Evolutionary conservation across 805 yeast species (phyloP), one percentile per base, ranked within the genome.

Genomic region (Ascoidea rubescens): DNA sequence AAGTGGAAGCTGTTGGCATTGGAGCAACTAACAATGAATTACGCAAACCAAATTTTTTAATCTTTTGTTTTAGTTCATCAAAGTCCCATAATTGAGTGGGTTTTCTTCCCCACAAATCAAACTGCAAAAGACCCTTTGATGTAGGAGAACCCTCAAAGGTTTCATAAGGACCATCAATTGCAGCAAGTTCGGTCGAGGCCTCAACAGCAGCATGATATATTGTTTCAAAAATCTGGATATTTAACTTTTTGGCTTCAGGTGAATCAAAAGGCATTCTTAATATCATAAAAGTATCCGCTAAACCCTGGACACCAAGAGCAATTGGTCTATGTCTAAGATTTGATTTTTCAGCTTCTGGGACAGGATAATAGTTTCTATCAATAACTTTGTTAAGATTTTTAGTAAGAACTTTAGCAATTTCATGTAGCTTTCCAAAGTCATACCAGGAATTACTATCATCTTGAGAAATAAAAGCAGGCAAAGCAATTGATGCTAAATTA

Each of bases 1-100:
- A 91, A 1, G 98, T 91, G 1, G 97, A 88, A 1, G 98, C 98
- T 16, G 98, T 91, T 47, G 98, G 98, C 98, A 91, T 91, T 51
- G 96, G 93, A 1, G 95, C 97, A 42, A 90, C 86, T 16, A 90
- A 66, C 53, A 91, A 69, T 4, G 97, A 91, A 71, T 91, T 91
- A 62, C 97, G 73, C 46, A 91, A 61, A 49, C 98, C 98, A 61
- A 79, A 67, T 56, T 69, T 66, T 50, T 69, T 68, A 55, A 91
- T 73, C 46, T 78, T 69, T 8, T 68, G 70, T 67, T 84, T 88
- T 59, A 88, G 67, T 5, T 67, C 56, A 57, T 78, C 85, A 98
- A 98, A 91, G 60, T 91, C 95, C 79, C 89, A 90, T 56, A 87
- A 71, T 42, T 74, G 78, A n/a, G 85, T 68, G 32, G 98, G 96